These are phyloP conservation scores for Cladophialophora carrionii DNA, from an alignment of 2,329 filamentous ascomycete species.

Conservation along the genomic window DNA sequence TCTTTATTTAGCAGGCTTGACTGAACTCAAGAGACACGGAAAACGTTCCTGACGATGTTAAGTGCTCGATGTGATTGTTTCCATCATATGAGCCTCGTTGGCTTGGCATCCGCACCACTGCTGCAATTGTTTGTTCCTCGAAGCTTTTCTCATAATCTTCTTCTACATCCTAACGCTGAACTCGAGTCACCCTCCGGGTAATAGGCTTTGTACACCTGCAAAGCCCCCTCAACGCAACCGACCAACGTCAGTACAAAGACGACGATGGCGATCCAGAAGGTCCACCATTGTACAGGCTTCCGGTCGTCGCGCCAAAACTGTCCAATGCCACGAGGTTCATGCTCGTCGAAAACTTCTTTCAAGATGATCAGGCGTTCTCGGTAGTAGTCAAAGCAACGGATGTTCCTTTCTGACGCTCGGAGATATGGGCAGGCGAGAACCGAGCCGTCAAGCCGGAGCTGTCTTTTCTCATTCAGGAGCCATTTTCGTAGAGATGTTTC, in stretches of 20 bases:
- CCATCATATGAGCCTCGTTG: background rate
- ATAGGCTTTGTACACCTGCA: too few relatives aligned
- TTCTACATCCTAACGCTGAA: background rate
- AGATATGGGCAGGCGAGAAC: background rate
- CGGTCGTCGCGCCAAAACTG: too few relatives aligned
- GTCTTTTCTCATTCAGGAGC: background rate
- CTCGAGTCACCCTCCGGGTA: too few relatives aligned
- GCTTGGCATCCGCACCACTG: background rate
- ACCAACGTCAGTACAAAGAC: too few relatives aligned
- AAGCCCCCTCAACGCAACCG: too few relatives aligned
- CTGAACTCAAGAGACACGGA: background rate
- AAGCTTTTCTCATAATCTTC: background rate
- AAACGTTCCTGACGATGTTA: background rate
- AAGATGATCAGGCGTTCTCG: background rate
- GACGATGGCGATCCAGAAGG: too few relatives aligned
- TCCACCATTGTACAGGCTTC: too few relatives aligned
- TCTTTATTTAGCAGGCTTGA: background rate
- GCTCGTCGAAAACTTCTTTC: background rate
- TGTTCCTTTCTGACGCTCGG: background rate
- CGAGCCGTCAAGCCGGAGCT: background rate
- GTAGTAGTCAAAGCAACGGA: background rate
- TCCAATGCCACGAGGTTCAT: slow-evolving; percentile 1
- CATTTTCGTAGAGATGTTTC: background rate
- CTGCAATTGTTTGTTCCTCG: background rate
- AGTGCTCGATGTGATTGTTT: background rate